Conservation (phyloP, 1,139 yeast species). For the Suhomyces guaymorum region DNA sequence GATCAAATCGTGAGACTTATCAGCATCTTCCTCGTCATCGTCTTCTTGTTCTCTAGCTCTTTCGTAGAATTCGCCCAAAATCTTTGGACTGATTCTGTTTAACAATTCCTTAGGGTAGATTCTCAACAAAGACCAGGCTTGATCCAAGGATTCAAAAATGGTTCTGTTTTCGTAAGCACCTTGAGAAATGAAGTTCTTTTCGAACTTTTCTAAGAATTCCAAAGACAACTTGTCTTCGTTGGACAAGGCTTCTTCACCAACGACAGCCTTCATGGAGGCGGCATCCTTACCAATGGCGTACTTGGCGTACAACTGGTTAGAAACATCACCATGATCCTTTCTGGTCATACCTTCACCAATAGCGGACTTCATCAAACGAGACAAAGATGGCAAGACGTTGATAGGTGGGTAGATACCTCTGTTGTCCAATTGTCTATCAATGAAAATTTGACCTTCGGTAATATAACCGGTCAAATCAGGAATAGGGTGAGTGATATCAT, state of each 20-base stretch:
- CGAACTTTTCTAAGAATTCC: constrained; percentile 96
- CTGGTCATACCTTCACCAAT: constrained; percentile 99
- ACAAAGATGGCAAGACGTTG: constrained; percentile 93
- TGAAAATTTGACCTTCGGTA: constrained; percentile 97
- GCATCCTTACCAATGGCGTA: constrained; percentile 99
- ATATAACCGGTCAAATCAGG: constrained; percentile 99
- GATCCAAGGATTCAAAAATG: constrained; percentile 91
- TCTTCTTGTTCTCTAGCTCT: constrained; percentile 68
- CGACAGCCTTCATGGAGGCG: constrained; percentile 99
- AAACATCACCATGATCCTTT: constrained; percentile 98
- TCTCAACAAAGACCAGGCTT: constrained; percentile 97
- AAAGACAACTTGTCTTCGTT: constrained; percentile 95
- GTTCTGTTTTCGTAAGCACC: constrained; percentile 96
- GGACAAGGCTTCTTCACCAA: constrained; percentile 98
- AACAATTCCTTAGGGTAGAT: constrained; percentile 98
- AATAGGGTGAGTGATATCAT: constrained; percentile 98
- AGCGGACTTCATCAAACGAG: constrained; percentile 98
- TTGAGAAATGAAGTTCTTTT: constrained; percentile 90
- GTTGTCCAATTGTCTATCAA: constrained; percentile 94
- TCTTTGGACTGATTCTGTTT: constrained; percentile 97
- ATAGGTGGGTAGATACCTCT: constrained; percentile 99
- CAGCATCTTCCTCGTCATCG: constrained; percentile 50
- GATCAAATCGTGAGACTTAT: constrained; percentile 39
- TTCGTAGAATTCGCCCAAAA: constrained; percentile 90
- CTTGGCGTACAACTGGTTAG: constrained; percentile 97